These are phyloP conservation scores for Pichia sp. DNA, from an alignment of 1,139 yeast genomes.

Conservation along the genomic window DNA sequence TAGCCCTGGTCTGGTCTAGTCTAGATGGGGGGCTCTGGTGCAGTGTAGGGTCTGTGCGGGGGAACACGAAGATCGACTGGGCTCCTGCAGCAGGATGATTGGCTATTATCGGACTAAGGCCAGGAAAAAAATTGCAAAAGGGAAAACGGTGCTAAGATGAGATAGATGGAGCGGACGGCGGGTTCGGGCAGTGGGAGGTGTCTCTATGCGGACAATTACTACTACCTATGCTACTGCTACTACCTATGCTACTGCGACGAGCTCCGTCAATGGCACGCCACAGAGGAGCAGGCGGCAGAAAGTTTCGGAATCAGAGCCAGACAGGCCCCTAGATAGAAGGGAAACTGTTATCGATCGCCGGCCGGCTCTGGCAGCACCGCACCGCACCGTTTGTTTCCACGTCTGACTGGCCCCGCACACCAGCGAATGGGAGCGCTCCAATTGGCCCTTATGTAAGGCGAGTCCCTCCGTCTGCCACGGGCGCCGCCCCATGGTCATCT, in stretches of 20 bases:
- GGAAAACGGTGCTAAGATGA: background rate
- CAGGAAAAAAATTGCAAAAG: background rate
- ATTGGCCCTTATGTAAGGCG: background rate
- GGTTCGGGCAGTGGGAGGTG: no score
- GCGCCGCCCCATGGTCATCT: no score
- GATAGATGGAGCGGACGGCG: background rate
- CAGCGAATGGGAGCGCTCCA: conserved; percentile 6
- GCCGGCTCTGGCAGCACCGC: background rate
- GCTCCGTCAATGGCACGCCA: background rate
- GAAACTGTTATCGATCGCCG: background rate
- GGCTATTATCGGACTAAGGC: background rate
- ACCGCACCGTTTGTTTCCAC: background rate
- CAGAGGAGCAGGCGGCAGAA: background rate
- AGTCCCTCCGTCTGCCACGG: background rate
- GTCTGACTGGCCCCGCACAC: conserved; percentile 4
- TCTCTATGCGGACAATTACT: no score
- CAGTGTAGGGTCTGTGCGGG: background rate
- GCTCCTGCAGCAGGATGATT: background rate
- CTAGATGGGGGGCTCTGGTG: no score
- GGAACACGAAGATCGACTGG: background rate
- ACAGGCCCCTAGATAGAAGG: background rate
- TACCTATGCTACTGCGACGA: background rate
- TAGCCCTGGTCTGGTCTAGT: no score
- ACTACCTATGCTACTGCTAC: background rate
- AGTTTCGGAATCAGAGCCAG: background rate